phyloP scores from a whole-genome alignment of 129 eudicot species.

The Flaveria linearis region DNA sequence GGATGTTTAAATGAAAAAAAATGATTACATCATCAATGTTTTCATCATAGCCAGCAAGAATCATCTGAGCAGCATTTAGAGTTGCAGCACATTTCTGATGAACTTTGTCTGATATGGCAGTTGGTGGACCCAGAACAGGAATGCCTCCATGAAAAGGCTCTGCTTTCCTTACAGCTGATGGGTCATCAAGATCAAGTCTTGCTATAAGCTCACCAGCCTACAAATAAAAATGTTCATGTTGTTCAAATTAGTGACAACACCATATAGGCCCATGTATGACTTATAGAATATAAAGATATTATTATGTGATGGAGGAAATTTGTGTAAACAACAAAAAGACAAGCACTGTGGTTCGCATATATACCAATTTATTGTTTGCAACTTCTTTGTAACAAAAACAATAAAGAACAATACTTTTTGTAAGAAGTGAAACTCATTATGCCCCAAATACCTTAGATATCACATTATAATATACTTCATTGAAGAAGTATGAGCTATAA shows the following conservation, averaged over 20 bases:
- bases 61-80: conserved; percentile 91
- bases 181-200: conserved; percentile 92
- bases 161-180: conserved; percentile 98
- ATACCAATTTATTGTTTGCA: neutral
- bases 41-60: conserved; percentile 97
- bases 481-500: neutral
- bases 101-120: conserved; percentile 95
- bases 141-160: conserved; percentile 90
- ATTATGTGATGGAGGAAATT: neutral
- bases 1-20: conserved; percentile 18
- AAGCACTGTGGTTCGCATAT: neutral
- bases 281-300: neutral
- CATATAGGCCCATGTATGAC: neutral
- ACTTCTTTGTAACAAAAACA: neutral
- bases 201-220: conserved; percentile 98
- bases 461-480: neutral
- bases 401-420: neutral
- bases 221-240: conserved; percentile 1
- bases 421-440: neutral
- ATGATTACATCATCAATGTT: conserved; percentile 81
- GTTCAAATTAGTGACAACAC: neutral
- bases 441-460: neutral
- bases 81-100: conserved; percentile 98
- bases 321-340: neutral
- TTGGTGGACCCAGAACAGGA: conserved; percentile 85